Percentiles rank a stretch among this genome's conserved stretches.
These are phyloP conservation scores for Cryoendolithus antarcticus DNA, from an alignment of 2,329 filamentous ascomycete species.

Conservation along the genomic window DNA sequence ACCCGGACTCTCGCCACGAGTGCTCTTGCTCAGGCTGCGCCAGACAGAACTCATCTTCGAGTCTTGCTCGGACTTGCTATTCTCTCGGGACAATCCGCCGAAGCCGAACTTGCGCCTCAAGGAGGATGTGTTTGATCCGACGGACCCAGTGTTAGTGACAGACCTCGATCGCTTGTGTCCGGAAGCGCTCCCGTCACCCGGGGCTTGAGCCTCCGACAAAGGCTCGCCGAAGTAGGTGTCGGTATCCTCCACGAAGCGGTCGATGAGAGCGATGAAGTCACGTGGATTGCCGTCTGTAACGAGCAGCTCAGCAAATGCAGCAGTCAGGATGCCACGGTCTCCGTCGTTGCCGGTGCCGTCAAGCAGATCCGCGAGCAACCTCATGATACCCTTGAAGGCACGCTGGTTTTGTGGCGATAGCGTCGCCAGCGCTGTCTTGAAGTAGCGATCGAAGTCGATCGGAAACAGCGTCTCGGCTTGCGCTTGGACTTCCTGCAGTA, in stretches of 20 bases:
- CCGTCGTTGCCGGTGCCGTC: conserved; percentile 86
- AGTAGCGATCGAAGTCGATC: conserved; percentile 56
- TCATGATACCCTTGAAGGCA: conserved; percentile 73
- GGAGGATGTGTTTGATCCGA: conserved; percentile 78
- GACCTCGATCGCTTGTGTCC: conserved; percentile 42
- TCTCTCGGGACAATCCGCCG: conserved; percentile 58
- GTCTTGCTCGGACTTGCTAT: conserved; percentile 58
- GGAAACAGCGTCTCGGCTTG: conserved; percentile 50
- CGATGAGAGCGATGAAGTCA: conserved; percentile 76
- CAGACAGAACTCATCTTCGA: conserved; percentile 67
- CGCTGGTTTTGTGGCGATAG: conserved; percentile 51
- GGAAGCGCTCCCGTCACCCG: conserved; percentile 12
- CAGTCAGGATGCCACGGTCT: conserved; percentile 75
- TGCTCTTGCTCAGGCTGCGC: conserved; percentile 76
- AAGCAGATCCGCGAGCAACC: conserved; percentile 72
- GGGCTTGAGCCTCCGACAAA: conserved; percentile 14
- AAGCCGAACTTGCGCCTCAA: conserved; percentile 75
- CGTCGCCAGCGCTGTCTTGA: conserved; percentile 39
- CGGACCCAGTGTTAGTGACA: conserved; percentile 52
- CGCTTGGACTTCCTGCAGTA: conserved; percentile 63
- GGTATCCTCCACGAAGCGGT: conserved; percentile 79
- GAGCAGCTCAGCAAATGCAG: conserved; percentile 78
- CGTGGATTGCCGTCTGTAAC: conserved; percentile 65
- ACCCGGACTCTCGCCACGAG: conserved; percentile 46
- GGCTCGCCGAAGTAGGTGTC: conserved; percentile 73